Evolutionary conservation across 306 rosid species (phyloP), one percentile per base, ranked within the genome.

Genomic region (Herpetospermum pedunculosum): DNA sequence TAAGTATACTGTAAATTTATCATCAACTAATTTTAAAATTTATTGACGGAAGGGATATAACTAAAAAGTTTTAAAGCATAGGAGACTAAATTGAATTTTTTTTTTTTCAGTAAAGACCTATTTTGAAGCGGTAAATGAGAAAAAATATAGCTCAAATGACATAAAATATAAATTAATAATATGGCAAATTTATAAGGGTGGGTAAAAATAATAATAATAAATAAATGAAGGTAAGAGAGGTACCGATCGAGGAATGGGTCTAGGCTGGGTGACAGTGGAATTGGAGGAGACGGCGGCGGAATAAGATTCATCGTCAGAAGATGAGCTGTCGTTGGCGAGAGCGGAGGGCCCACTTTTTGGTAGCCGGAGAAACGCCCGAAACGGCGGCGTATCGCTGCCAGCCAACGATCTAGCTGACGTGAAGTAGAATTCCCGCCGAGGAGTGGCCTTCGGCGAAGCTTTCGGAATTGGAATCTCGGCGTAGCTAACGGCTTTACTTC

Each of bases 271-370:
- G 23, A 14, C 21, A 25, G 85, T 26, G 9, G 30, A 70, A 32
- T 75, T 49, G 48, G 86, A 55, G 21, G 77, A 34, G 46, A 34
- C 48, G 0, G 76, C 67, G 28, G 79, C 55, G 2, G 80, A 63
- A 4, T 43, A 46, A 0, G 53, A 52, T 73, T 94, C 97, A 43
- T 91, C 97, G 13, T 94, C 99, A 4, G 90, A 87, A 14, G 97
- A 91, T 0, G 93, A 87, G 79, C 79, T 48, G 64, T 79, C 77
- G 14, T 85, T 16, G 43, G 67, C 76, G 84, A 89, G 50, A 12
- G 95, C 83, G 0, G 96, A 85, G 72, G 99, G 98, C 2, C 87
- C 97, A 80, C 98, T 94, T 76, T 75, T 91, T 9, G 95, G 92
- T 5, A 30, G 82, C 70, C 89, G 85, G 77, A 91, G 58, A 82